Evolutionary conservation across 169 alveolate species (phyloP), one percentile per base, ranked within the genome.

Genomic region (Eimeria zaria): DNA sequence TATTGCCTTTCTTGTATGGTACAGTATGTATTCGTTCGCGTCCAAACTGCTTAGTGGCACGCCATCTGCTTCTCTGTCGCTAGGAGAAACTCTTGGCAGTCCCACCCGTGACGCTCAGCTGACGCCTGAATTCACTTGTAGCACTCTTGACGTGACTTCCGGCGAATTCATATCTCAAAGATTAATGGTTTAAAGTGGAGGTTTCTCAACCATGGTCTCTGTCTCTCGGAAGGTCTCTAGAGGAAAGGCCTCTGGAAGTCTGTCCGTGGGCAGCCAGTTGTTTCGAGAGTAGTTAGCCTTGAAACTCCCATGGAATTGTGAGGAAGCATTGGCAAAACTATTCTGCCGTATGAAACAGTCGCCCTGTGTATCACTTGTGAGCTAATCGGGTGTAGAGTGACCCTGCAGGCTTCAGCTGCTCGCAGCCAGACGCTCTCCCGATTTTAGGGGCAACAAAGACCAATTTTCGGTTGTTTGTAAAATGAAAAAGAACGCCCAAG

Each of bases 371-470:
- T 7, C 27, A 20, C 24, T 69, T 69, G 78, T 69, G 78, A 69
- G 78, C 48, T 69, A 69, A 27, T 69, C 24, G 18, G 39, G 9
- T 22, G 48, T n/a, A 16, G n/a, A 69, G 78, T 69, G 80, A 33
- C 80, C 51, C 51, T 33, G 51, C 51, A 69, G 80, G 46, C n/a
- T 30, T 69, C 80, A 69, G 80, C 80, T 69, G 80, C 80, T 69
- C 80, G 80, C 80, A 69, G 80, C 80, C 11, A 4, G 48, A 33
- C 30, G 51, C 51, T 16, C 24, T 24, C 5, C 80, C 46, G 9
- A n/a, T n/a, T 69, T 24, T 69, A 9, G n/a, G 4, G 80, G 27
- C 80, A 33, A 1, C 14, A 0, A 8, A 33, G 51, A 36, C n/a
- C 46, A 33, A 36, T 33, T 69, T 69, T 69, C 51, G 36, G 36